Evolutionary conservation across 2,329 filamentous ascomycete genomes (phyloP).

Genomic region (Pseudogymnoascus sp.): DNA sequence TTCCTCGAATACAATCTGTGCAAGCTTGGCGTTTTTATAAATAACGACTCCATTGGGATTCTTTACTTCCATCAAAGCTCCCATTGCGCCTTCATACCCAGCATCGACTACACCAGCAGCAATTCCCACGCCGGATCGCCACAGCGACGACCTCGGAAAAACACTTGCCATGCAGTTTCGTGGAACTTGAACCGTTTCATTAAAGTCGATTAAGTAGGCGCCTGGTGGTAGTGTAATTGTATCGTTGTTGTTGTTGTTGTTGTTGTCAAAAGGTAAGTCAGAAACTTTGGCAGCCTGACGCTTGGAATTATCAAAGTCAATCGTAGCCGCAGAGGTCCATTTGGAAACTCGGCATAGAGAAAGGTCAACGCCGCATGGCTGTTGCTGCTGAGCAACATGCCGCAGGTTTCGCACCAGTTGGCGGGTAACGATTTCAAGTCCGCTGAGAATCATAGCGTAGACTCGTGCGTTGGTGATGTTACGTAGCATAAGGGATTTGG

Average conservation of each 20-base stretch:
- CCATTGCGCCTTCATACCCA: slow-evolving; percentile 36
- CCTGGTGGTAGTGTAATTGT: slow-evolving; percentile 25
- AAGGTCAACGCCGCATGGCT: slow-evolving; percentile 30
- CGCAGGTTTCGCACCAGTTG: slow-evolving; percentile 21
- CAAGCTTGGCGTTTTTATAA: slow-evolving; percentile 31
- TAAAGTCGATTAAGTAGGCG: slow-evolving; percentile 35
- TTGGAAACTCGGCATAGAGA: slow-evolving; percentile 22
- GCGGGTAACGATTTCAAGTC: slow-evolving; percentile 18
- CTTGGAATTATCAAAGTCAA: slow-evolving; percentile 28
- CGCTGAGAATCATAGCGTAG: slow-evolving; percentile 11
- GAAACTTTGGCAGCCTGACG: slow-evolving; percentile 23
- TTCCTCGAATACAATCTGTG: slow-evolving; percentile 35
- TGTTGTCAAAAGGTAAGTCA: slow-evolving; percentile 9
- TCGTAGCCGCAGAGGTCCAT: slow-evolving; percentile 27
- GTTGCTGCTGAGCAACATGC: slow-evolving; percentile 20
- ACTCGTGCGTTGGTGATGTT: not conserved
- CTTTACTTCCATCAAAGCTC: slow-evolving; percentile 16
- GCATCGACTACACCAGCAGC: slow-evolving; percentile 36
- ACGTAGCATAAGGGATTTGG: not conserved
- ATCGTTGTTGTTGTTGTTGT: not conserved
- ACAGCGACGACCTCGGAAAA: slow-evolving; percentile 34
- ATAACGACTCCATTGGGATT: slow-evolving; percentile 32
- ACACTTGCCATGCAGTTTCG: slow-evolving; percentile 34
- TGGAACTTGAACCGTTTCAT: slow-evolving; percentile 34
- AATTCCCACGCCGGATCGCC: slow-evolving; percentile 32